These are phyloP conservation scores for Rossbeevera mucosa DNA, from an alignment of 768 basidiomycete species.

Conservation along the genomic window DNA sequence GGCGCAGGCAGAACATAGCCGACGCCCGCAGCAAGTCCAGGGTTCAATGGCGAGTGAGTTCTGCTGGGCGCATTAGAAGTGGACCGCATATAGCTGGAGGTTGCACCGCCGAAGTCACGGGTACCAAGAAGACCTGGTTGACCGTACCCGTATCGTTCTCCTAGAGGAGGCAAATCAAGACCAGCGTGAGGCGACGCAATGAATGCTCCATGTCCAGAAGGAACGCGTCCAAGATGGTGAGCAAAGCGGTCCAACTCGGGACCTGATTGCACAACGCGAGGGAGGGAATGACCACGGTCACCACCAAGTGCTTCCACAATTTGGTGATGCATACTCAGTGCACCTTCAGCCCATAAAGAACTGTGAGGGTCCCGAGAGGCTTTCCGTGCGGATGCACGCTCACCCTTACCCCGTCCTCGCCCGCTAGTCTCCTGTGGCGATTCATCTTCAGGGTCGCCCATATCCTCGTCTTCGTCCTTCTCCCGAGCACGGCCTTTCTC, in stretches of 20 bases:
- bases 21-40: conserved; percentile 36
- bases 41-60: conserved; percentile 66
- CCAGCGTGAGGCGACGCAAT: conserved; percentile 39
- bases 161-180: conserved; percentile 61
- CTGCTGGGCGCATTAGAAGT: conserved; percentile 65
- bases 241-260: conserved; percentile 32
- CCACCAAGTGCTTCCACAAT: conserved; percentile 33
- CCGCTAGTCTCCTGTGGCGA: conserved; percentile 30
- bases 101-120: conserved; percentile 36
- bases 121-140: conserved; percentile 29
- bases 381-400: conserved; percentile 33
- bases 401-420: conserved; percentile 34
- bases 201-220: conserved; percentile 33
- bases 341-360: conserved; percentile 33
- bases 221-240: conserved; percentile 33
- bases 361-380: conserved; percentile 34
- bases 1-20: conserved; percentile 42
- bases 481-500: conserved; percentile 35
- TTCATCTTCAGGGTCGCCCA: conserved; percentile 41
- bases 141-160: conserved; percentile 36
- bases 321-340: conserved; percentile 33
- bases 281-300: conserved; percentile 32
- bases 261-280: conserved; percentile 28
- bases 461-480: conserved; percentile 45
- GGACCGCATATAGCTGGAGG: conserved; percentile 58